Percentiles rank a stretch among this genome's conserved stretches.
phyloP scores from a whole-genome alignment of 108 stramenopile genomes.

The Discostella pseudostelligera region DNA sequence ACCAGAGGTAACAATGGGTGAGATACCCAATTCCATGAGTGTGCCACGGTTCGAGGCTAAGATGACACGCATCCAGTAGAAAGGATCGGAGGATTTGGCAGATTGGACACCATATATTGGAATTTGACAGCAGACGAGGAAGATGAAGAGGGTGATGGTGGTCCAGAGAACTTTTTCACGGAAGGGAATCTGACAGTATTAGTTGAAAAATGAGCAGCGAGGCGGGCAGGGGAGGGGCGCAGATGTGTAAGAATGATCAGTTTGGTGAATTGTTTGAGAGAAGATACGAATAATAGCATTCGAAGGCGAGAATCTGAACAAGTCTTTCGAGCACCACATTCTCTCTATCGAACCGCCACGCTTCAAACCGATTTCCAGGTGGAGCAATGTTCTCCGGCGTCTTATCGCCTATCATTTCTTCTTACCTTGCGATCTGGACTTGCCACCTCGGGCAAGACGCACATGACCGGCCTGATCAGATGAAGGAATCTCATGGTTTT shows the following conservation, averaged over 20 bases:
- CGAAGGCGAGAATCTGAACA: too few relatives aligned
- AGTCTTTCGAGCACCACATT: too few relatives aligned
- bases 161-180: constrained; percentile 99
- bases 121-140: constrained; percentile 99
- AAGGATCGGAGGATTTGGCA: constrained; percentile 98
- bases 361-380: too few relatives aligned
- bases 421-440: constrained; percentile 95
- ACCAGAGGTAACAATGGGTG: constrained; percentile 94
- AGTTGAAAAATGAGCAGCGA: too few relatives aligned
- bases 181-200: constrained; percentile 70
- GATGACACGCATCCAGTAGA: constrained; percentile 99
- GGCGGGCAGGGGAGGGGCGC: too few relatives aligned
- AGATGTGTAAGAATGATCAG: too few relatives aligned
- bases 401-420: background rate
- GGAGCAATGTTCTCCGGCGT: too few relatives aligned
- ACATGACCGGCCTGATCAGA: constrained; percentile 97
- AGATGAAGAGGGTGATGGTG: constrained; percentile 98
- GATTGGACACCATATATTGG: constrained; percentile 98
- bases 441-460: constrained; percentile 97
- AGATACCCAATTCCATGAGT: constrained; percentile 99
- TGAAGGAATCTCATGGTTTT: constrained; percentile 95
- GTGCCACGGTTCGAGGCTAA: constrained; percentile 99
- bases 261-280: too few relatives aligned
- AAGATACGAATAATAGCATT: too few relatives aligned
- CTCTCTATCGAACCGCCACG: too few relatives aligned